Evolutionary conservation across 805 yeast species (phyloP), one percentile per base, ranked within the genome.

Genomic region (Wickerhamomyces strasburgensis): DNA sequence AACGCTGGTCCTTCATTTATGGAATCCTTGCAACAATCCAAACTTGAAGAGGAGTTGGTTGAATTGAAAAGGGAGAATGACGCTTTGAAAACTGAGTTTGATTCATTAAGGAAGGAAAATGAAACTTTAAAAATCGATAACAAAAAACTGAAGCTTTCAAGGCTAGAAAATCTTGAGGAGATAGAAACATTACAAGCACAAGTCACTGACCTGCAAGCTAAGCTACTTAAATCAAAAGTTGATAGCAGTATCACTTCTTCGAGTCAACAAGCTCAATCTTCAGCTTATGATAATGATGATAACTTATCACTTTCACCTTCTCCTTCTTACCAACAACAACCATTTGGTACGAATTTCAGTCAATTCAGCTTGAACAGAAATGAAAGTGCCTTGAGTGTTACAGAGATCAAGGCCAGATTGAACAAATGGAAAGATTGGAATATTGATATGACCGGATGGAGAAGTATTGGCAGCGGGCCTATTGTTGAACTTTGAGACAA

Each of bases 401-500:
- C 73, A 43, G 72, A 76, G 6, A 70, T 71, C 10, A 78, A 76
- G 48, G 68, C 77, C 37, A 67, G 72, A 31, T 60, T 89, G 46
- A 66, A 70, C 54, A 77, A 75, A 46, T 89, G 94, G 94, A 79
- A 78, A 46, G 78, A 75, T 33, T 89, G 89, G 88, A 86, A 82
- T 52, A 72, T 87, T 3, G 96, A 89, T 52, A 84, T 89, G 94
- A 71, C 85, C 18, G 50, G 57, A 11, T 89, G 97, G 97, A 71
- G 82, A 53, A 73, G 80, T 35, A 66, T 75, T 14, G 87, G 86
- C 1, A 63, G 72, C 35, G 88, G 88, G 3, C 80, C 84, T 3
- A 54, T 71, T 5, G 64, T 80, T 11, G 78, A 75, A 31, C 52
- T 69, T 29, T 73, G 52, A 47, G 15, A 4, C n/a, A 14, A 8